These are phyloP conservation scores for Aspergillus ochraceoroseus DNA, from an alignment of 2,329 filamentous ascomycete genomes.

Conservation along the genomic window DNA sequence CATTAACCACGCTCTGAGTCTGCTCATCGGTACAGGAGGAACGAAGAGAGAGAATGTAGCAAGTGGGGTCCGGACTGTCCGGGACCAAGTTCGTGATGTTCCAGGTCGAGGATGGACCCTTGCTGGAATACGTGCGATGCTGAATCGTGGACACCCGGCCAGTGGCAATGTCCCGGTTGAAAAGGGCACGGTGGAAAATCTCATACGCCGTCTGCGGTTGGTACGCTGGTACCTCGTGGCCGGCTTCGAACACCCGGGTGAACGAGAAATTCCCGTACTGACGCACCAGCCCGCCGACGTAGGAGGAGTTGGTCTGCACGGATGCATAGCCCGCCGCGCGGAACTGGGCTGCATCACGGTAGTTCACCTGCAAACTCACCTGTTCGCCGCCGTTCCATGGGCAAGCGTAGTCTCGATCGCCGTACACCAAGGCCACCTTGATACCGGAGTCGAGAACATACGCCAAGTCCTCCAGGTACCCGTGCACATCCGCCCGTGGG, in stretches of 20 bases:
- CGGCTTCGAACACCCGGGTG: constrained; percentile 46
- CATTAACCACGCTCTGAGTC: constrained; percentile 40
- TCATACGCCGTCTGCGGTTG: constrained; percentile 53
- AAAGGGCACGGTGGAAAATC: constrained; percentile 52
- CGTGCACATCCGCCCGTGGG: constrained; percentile 43
- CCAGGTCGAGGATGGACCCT: constrained; percentile 39
- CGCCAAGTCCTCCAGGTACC: constrained; percentile 33
- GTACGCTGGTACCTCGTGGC: constrained; percentile 50
- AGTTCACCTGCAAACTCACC: constrained; percentile 48
- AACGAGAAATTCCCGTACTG: constrained; percentile 50
- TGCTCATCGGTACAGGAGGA: constrained; percentile 46
- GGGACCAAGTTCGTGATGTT: constrained; percentile 47
- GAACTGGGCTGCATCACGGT: constrained; percentile 45
- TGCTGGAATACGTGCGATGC: constrained; percentile 38
- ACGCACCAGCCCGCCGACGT: constrained; percentile 46
- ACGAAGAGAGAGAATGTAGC: constrained; percentile 42
- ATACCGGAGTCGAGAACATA: constrained; percentile 55
- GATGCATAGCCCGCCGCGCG: constrained; percentile 48
- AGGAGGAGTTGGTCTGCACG: constrained; percentile 40
- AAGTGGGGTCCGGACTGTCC: constrained; percentile 39
- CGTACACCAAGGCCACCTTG: constrained; percentile 55
- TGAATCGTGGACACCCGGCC: constrained; percentile 43
- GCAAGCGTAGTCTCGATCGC: constrained; percentile 55
- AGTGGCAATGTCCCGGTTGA: constrained; percentile 52
- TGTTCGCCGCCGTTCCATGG: constrained; percentile 56